A percentile compares a stretch with the other conserved stretches of the same genome.
Conservation (phyloP, 805 yeast genomes). For the Saturnispora saitoi region DNA sequence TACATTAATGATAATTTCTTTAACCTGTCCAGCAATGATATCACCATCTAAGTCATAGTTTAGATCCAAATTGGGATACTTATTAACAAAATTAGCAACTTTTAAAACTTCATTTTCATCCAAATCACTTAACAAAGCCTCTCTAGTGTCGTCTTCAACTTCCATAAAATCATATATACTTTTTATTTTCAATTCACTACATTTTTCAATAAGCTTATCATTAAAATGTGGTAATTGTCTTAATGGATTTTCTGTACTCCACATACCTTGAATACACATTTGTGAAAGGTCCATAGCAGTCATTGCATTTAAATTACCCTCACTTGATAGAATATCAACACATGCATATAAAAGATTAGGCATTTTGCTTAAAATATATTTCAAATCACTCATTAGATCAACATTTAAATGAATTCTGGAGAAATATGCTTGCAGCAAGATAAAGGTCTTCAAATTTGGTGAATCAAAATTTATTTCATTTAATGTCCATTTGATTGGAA, state of each 20-base stretch:
- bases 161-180: slow-evolving; percentile 74
- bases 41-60: slow-evolving; percentile 40
- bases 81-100: slow-evolving; percentile 84
- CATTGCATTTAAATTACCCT: slow-evolving; percentile 71
- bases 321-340: slow-evolving; percentile 70
- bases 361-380: slow-evolving; percentile 39
- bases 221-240: slow-evolving; percentile 71
- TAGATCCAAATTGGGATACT: slow-evolving; percentile 78
- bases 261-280: slow-evolving; percentile 78
- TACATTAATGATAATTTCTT: slow-evolving; percentile 39
- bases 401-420: slow-evolving; percentile 54
- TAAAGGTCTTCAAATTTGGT: slow-evolving; percentile 60
- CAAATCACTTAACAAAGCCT: slow-evolving; percentile 47
- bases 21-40: slow-evolving; percentile 38
- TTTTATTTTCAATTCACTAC: slow-evolving; percentile 47
- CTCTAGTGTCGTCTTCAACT: slow-evolving; percentile 57
- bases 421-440: slow-evolving; percentile 74
- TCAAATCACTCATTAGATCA: slow-evolving; percentile 54
- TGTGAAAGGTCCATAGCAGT: slow-evolving; percentile 83
- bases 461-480: slow-evolving; percentile 31
- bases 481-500: slow-evolving; percentile 51
- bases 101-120: slow-evolving; percentile 40
- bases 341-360: slow-evolving; percentile 52
- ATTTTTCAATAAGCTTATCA: slow-evolving; percentile 42
- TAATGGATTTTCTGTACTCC: slow-evolving; percentile 73